phyloP scores from a whole-genome alignment of 176 grass and related monocot genomes.

The Dactylis glomerata region DNA sequence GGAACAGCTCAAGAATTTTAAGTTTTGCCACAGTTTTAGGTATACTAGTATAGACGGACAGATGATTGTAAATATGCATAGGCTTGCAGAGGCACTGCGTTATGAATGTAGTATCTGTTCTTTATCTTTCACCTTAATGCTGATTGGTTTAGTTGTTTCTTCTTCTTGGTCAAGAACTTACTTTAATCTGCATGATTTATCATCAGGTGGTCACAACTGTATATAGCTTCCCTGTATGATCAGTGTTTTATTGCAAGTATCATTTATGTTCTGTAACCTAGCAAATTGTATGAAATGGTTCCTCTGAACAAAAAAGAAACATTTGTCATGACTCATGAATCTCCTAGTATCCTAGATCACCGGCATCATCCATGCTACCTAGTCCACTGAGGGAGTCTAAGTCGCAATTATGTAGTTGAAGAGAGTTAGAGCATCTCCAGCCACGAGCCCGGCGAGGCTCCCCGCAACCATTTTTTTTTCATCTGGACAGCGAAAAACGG shows the following conservation, averaged over 20 bases:
- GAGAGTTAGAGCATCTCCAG: no score
- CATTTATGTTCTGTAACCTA: neutral
- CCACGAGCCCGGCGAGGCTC: no score
- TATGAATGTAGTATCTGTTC: constrained; percentile 28
- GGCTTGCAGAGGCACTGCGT: constrained; percentile 20
- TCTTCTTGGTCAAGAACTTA: neutral
- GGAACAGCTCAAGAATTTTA: neutral
- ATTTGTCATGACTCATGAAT: neutral
- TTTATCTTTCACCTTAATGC: neutral
- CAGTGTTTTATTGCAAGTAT: no score
- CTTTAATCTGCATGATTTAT: neutral
- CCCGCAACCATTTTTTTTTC: no score
- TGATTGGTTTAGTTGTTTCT: constrained; percentile 14
- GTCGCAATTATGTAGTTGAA: neutral
- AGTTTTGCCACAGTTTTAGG: neutral
- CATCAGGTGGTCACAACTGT: neutral
- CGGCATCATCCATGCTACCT: neutral
- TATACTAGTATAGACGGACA: constrained; percentile 18
- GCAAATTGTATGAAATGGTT: neutral
- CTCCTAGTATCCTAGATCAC: neutral
- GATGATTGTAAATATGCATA: constrained; percentile 36
- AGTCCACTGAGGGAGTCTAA: neutral
- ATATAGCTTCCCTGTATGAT: neutral
- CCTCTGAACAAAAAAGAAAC: neutral
- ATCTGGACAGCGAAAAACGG: no score